These are phyloP conservation scores for Saccharomycopsis sp. DNA, from an alignment of 805 yeast species.

Conservation along the genomic window DNA sequence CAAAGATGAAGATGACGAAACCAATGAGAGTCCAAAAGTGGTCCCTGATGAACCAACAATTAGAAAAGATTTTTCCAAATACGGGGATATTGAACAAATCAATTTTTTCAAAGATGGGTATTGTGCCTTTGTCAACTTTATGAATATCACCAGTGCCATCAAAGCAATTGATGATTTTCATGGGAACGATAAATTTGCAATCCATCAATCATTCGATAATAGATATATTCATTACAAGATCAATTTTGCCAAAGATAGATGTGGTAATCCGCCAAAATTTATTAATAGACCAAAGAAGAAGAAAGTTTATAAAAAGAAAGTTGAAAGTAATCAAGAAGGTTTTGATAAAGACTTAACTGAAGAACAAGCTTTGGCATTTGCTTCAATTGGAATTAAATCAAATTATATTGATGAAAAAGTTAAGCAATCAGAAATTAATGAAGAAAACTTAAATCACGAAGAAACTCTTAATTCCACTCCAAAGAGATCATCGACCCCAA, in stretches of 20 bases:
- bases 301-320: constrained; percentile 2
- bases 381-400: constrained; percentile 16
- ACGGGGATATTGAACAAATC: constrained; percentile 70
- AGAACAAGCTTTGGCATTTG: constrained; percentile 17
- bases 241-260: constrained; percentile 68
- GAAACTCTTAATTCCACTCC: neutral
- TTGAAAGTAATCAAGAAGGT: neutral
- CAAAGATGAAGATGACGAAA: constrained; percentile 28
- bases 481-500: neutral
- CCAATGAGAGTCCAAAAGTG: constrained; percentile 19
- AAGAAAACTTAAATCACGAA: neutral
- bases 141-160: constrained; percentile 53
- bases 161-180: constrained; percentile 51
- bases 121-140: constrained; percentile 68
- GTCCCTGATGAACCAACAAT: constrained; percentile 40
- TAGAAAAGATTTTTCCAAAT: constrained; percentile 47
- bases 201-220: constrained; percentile 30
- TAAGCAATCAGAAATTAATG: neutral
- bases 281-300: constrained; percentile 21
- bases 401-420: constrained; percentile 4
- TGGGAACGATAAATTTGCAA: constrained; percentile 24
- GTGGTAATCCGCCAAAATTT: constrained; percentile 61
- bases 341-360: constrained; percentile 2
- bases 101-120: constrained; percentile 58
- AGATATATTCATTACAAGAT: constrained; percentile 47